A percentile compares a stretch with the other conserved stretches of the same genome.
Evolutionary conservation across 2,329 filamentous ascomycete genomes (phyloP).

Genomic region (Fusarium torreyae): DNA sequence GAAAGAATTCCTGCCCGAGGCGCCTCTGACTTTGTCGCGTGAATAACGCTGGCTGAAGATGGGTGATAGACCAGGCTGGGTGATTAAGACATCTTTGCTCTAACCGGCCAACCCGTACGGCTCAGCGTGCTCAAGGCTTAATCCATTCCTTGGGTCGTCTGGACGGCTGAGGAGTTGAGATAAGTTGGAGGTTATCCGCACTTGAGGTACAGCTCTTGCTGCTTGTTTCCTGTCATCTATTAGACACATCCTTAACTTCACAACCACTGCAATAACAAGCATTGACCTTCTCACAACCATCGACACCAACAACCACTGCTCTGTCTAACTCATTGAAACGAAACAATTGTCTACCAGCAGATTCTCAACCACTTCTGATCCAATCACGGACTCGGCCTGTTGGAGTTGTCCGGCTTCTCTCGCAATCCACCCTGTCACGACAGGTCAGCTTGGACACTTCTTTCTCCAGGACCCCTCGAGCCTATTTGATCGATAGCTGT

Average conservation of each 20-base stretch:
- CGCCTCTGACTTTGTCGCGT: constrained; percentile 11
- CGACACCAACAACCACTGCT: constrained; percentile 8
- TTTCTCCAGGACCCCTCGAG: constrained; percentile 9
- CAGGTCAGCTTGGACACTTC: constrained; percentile 10
- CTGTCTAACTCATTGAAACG: constrained; percentile 37
- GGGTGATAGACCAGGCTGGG: constrained; percentile 19
- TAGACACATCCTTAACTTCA: neutral
- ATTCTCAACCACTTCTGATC: constrained; percentile 4
- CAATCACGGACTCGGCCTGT: constrained; percentile 36
- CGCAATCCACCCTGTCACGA: constrained; percentile 32
- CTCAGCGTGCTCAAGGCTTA: neutral
- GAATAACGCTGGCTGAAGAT: constrained; percentile 17
- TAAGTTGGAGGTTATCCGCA: constrained; percentile 37
- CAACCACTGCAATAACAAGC: constrained; percentile 14
- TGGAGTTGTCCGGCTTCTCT: constrained; percentile 24
- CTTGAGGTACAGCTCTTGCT: constrained; percentile 16
- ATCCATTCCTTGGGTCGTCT: constrained; percentile 41
- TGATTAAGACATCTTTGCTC: constrained; percentile 9
- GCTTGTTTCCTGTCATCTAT: constrained; percentile 4
- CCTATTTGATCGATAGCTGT: neutral
- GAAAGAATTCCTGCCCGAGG: constrained; percentile 35
- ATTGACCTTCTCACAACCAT: constrained; percentile 9
- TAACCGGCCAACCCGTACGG: constrained; percentile 12
- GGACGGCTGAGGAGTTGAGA: constrained; percentile 26
- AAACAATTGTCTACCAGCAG: constrained; percentile 33